Evolutionary conservation across 1,284 basidiomycete species (phyloP), one percentile per base, ranked within the genome.

Genomic region (Puccinia horiana): DNA sequence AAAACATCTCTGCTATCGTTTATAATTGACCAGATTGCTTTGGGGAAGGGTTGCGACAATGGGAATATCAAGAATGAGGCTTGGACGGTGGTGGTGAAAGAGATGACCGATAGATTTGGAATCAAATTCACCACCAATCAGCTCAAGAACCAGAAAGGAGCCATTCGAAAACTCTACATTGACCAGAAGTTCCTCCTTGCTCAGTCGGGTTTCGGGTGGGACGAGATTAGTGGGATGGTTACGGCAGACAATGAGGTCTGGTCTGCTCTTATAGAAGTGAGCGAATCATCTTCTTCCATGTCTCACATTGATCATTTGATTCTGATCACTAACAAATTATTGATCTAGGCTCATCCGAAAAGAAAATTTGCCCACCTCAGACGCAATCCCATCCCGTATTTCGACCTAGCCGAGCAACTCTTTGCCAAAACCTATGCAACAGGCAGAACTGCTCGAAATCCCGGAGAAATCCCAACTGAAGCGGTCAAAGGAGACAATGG

Each of bases 151-250:
- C 49, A 75, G 26, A 75, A 75, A 37, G 73, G 40, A 8, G 35
- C 14, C 8, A 44, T 58, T 23, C 23, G 73, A 20, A 72, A 72
- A 16, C 0, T 35, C 0, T 72, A 49, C 14, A 49, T 75, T n/a
- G 20, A 58, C 37, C 2, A 8, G 40, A 58, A 58, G 23, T 58
- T 56, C 18, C 11, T 56, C 12, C 37, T 75, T 40, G 16, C 16
- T 26, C 73, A 75, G 35, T 75, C 37, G 18, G 73, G 73, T 9
- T 35, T 61, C 37, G 73, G 73, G 14, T 75, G 73, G 73, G 54
- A 75, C 32, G 52, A 26, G 1, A 5, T 12, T 1, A 75, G 11
- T n/a, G 5, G 26, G 3, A 75, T 75, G 52, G 40, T 75, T 23
- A 75, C 56, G 1, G 52, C 52, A 14, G 52, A 75, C 42, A 32